Evolutionary conservation across 2,329 filamentous ascomycete species (phyloP), one percentile per base, ranked within the genome.

Genomic region (Alternaria hordeiaustralica): DNA sequence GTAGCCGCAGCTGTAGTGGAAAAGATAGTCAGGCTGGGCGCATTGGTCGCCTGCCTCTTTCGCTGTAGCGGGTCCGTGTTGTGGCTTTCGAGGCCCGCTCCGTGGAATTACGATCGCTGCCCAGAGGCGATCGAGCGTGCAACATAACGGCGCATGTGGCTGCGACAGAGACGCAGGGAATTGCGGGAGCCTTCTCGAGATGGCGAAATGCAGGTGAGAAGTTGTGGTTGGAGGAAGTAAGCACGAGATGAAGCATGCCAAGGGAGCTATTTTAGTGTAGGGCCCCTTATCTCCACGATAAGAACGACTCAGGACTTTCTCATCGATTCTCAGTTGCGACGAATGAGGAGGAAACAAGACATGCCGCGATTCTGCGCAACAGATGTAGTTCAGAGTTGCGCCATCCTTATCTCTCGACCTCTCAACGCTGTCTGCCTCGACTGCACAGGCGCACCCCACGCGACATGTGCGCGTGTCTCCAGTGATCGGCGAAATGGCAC

Each of bases 1-100:
- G 44, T 47, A 43, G 53, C 41, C 62, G 45, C 18, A 61, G 58
- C 49, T 59, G 50, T 59, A 49, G 43, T 47, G 45, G 33, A 43
- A 41, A 55, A 56, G 64, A 63, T 61, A 64, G 64, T 47, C 46
- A 21, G 65, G 50, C 68, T 68, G 56, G 63, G 62, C 66, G 54
- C 28, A 45, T 20, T 59, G 36, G 59, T 50, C 59, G 69, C 70
- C 68, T 72, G 58, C 70, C 68, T 55, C 8, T 65, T 63, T 30
- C 33, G 66, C 58, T 23, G 25, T 66, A 60, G 61, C 28, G 43
- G 58, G 55, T 50, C 57, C 49, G 20, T 53, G 49, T 23, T 41
- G 49, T 53, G 49, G 30, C 47, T 41, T 46, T 41, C 44, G 10
- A 44, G 43, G 44, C 50, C 60, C 56, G 47, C 54, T 36, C 56